Evolutionary conservation across 805 yeast genomes (phyloP), one percentile per base, ranked within the genome.

Genomic region (Brettanomyces nanus): DNA sequence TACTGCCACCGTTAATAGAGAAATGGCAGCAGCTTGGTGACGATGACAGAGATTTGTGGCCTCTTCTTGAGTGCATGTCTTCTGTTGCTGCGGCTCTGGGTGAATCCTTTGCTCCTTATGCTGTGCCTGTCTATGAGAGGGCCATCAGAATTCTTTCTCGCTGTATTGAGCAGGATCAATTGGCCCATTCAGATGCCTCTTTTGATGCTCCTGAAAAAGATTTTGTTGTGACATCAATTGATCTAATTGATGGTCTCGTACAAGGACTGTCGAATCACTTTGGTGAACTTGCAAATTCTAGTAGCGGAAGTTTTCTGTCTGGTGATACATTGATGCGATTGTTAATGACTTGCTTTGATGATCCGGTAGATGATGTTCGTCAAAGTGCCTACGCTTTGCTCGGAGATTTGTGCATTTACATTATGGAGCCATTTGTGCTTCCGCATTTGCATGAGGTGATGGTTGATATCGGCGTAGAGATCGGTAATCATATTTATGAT

Each of bases 21-120:
- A 83, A 85, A 59, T 92, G 98, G 98, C 77, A 79, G 40, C 49
- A 59, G 28, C 59, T 87, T 36, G 63, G 66, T 13, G 96, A 92
- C 54, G 77, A 77, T 39, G 97, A 90, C 56, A 73, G 75, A 38
- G 95, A 79, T 49, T 61, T 90, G 46, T 86, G 97, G 90, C 94
- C 97, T 5, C 66, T 92, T 45, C 63, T 92, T 42, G 97, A 90
- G 59, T 89, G 97, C 61, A 72, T 92, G 74, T 85, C 96, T 4
- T 76, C 87, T 15, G 83, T 92, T 25, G 95, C 97, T 10, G 87
- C 95, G 1, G 73, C 87, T 3, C 62, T 89, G 42, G 94, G 95
- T 18, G 85, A 82, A 45, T 57, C 73, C 20, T 90, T 90, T 65
- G 84, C 87, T 5, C 95, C 94, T 5, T 86, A 78, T 65, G 97